Evolutionary conservation across 2,329 filamentous ascomycete species (phyloP).

Genomic region (Aspergillus neoniger): DNA sequence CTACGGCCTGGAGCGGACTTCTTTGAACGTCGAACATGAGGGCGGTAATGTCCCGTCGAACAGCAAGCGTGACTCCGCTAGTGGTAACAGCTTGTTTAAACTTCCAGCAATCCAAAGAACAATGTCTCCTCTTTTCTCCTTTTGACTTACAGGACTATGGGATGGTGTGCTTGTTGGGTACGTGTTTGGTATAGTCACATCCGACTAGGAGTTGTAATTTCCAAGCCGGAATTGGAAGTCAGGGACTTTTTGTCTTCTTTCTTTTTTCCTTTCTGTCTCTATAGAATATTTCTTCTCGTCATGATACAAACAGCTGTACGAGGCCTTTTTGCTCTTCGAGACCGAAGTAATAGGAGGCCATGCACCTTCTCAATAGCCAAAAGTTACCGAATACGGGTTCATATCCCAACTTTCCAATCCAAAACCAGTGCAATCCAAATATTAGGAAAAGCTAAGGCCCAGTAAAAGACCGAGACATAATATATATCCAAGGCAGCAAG

Average conservation of each 20-base stretch:
- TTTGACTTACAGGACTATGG: constrained; percentile 4
- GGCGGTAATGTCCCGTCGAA: not conserved
- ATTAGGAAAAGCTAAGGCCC: too few species aligned
- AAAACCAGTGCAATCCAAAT: too few species aligned
- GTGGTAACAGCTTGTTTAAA: constrained; percentile 7
- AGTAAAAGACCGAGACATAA: too few species aligned
- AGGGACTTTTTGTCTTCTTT: not conserved
- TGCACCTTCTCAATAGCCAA: too few species aligned
- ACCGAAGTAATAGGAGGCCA: too few species aligned
- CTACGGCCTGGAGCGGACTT: not conserved
- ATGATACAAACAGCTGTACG: too few species aligned
- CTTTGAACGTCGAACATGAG: not conserved
- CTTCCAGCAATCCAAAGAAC: constrained; percentile 19
- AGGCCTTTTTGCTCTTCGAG: too few species aligned
- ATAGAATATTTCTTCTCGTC: not conserved
- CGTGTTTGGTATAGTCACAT: not conserved
- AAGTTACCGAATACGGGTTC: too few species aligned
- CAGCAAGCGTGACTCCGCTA: not conserved
- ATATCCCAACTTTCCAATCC: too few species aligned
- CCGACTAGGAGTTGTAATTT: not conserved
- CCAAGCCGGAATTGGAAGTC: not conserved
- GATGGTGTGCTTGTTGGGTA: not conserved
- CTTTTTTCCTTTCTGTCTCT: not conserved
- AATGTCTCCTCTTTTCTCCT: constrained; percentile 18
- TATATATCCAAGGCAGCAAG: too few species aligned